Evolutionary conservation across 352 stramenopile genomes (phyloP).

Genomic region (Globisporangium abappressorium): DNA sequence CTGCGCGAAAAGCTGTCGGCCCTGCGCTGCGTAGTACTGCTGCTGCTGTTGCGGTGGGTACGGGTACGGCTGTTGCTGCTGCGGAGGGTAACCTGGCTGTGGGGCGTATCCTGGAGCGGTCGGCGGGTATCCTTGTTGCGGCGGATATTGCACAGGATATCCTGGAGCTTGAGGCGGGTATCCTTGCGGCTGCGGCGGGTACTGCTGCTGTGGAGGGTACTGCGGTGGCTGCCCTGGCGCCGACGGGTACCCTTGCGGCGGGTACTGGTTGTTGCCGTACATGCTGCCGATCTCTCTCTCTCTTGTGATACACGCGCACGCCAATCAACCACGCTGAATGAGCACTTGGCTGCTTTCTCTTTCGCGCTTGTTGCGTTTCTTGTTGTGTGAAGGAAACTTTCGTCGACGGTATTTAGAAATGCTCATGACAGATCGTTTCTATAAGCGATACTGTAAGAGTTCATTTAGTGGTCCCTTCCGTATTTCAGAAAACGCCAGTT

Average conservation of each 20-base stretch:
- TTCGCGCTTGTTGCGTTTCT: neutral
- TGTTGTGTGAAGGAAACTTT: neutral
- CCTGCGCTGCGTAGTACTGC: slow-evolving; percentile 65
- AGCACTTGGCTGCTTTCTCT: neutral
- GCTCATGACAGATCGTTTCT: neutral
- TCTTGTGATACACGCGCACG: neutral
- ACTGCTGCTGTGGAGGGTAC: slow-evolving; percentile 8
- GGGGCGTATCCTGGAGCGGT: slow-evolving; percentile 3
- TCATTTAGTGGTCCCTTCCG: neutral
- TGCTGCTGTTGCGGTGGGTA: slow-evolving; percentile 43
- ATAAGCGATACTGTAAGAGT: neutral
- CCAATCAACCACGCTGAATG: neutral
- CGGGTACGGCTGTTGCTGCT: slow-evolving; percentile 24
- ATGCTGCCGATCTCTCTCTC: slow-evolving; percentile 7
- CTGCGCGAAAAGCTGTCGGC: slow-evolving; percentile 67
- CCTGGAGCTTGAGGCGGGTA: slow-evolving; percentile 20
- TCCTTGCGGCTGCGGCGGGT: slow-evolving; percentile 21
- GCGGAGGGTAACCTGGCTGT: slow-evolving; percentile 35
- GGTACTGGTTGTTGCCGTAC: slow-evolving; percentile 28
- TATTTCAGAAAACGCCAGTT: neutral
- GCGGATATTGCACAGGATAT: slow-evolving; percentile 23
- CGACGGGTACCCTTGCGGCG: slow-evolving; percentile 20
- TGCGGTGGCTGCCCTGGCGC: slow-evolving; percentile 17
- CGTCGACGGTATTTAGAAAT: neutral
- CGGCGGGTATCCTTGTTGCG: slow-evolving; percentile 26